phyloP scores from a whole-genome alignment of 371 early-diverging fungal genomes.

The Fennellomyces sp. region DNA sequence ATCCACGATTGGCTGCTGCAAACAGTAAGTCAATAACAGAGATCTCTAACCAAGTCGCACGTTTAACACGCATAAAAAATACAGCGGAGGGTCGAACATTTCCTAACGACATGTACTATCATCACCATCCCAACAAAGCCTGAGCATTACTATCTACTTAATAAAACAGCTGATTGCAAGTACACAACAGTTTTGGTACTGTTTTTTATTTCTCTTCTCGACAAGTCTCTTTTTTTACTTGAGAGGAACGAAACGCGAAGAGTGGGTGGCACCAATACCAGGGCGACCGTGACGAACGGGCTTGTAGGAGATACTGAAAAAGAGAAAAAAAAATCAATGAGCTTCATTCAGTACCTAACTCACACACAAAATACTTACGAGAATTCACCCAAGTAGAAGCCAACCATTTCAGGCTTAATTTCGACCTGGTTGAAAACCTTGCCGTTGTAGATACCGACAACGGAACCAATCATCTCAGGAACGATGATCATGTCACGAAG shows the following conservation, averaged over 20 bases:
- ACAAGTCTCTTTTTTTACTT: constrained; percentile 59
- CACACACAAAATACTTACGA: constrained; percentile 37
- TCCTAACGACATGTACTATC: constrained; percentile 22
- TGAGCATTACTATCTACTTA: constrained; percentile 9
- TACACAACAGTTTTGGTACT: not conserved
- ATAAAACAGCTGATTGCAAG: not conserved
- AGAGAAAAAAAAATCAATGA: not conserved
- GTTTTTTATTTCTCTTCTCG: constrained; percentile 5
- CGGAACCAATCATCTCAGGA: constrained; percentile 99
- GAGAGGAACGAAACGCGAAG: constrained; percentile 89
- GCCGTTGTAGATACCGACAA: constrained; percentile 99
- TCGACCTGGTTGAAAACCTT: constrained; percentile 99
- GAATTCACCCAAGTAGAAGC: constrained; percentile 97
- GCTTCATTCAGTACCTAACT: not conserved
- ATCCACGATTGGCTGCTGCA: constrained; percentile 8
- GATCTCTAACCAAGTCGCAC: not conserved
- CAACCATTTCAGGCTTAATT: constrained; percentile 99
- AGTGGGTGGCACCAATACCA: constrained; percentile 99
- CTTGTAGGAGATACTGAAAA: constrained; percentile 86
- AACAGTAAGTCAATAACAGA: not conserved
- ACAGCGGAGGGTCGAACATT: not conserved
- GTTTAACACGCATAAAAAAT: not conserved
- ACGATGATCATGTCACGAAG: constrained; percentile 99
- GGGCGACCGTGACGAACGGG: constrained; percentile 99
- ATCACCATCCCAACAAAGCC: constrained; percentile 25